These are phyloP conservation scores for Candida ipomoeae DNA, from an alignment of 805 yeast species.

Conservation along the genomic window DNA sequence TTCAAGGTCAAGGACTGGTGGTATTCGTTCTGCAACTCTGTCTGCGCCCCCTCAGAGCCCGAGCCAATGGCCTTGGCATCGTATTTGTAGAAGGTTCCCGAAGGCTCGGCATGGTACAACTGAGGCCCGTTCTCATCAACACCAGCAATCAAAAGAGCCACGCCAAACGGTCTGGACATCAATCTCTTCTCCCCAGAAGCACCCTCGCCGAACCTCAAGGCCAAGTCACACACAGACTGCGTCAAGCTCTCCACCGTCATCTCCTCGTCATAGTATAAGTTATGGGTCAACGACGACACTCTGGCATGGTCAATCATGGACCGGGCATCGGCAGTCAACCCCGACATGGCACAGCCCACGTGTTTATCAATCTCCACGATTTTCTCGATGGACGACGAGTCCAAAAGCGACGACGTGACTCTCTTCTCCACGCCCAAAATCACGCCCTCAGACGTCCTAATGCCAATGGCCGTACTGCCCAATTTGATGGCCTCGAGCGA, in stretches of 20 bases:
- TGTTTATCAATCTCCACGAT: conserved; percentile 92
- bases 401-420: conserved; percentile 88
- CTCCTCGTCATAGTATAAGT: conserved; percentile 85
- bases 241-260: conserved; percentile 91
- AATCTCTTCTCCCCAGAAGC: conserved; percentile 91
- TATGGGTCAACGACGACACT: conserved; percentile 81
- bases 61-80: conserved; percentile 99
- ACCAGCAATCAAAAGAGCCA: conserved; percentile 93
- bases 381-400: conserved; percentile 90
- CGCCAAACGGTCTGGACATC: conserved; percentile 99
- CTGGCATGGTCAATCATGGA: conserved; percentile 98
- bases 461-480: conserved; percentile 98
- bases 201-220: conserved; percentile 95
- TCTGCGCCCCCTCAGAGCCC: conserved; percentile 98
- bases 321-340: conserved; percentile 97
- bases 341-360: conserved; percentile 98
- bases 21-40: conserved; percentile 94
- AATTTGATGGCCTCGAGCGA: conserved; percentile 94
- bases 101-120: conserved; percentile 97
- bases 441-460: conserved; percentile 92
- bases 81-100: conserved; percentile 95
- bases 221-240: conserved; percentile 95
- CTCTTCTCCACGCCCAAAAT: conserved; percentile 95
- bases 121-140: conserved; percentile 95
- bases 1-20: conserved; percentile 85